Base-by-base conservation (phyloP, 176 grass and related monocot species). In the Oryza glaberrima region DNA sequence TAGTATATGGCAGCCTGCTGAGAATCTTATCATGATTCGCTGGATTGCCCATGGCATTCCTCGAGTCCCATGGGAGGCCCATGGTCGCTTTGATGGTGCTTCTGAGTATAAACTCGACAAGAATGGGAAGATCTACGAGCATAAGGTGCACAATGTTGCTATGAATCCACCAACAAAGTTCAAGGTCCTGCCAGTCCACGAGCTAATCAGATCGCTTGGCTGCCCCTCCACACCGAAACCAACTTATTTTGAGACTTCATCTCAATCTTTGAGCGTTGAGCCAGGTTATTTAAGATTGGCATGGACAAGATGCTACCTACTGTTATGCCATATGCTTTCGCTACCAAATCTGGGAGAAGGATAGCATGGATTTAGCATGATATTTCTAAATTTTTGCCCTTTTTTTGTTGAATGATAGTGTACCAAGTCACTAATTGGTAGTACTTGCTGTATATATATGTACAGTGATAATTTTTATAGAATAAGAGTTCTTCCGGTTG, bases 1-100 rank as follows among this genome's bases (percentile, higher is more conserved):
- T 38, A 96, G 91, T 61, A 90, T 99, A 73, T 99, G 96, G 96
- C 96, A 99, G 78, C 96, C 96, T 77, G 92, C 87, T 9, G 93
- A 99, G 60, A 90, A 92, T 75, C 82, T 85, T 45, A 88, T 99
- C 69, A 99, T 99, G 96, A 99, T 99, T 68, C 93, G 96, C 65
- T 99, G 96, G 96, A 99, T 94, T 67, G 87, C 89, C 51, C 96
- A 99, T 2, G 93, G 96, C 64, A 92, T 96, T 73, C 96, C 93
- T 71, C 83, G 91, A 46, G 93, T 99, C 26, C 96, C 96, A 7
- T 99, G 96, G 96, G 91, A 96, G 20, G 82, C 88, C 38, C 91
- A 96, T 63, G 91, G 93, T 32, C 93, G 96, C 35, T 99, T 99
- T 30, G 96, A 99, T 26, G 96, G 93, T 1, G 92, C 93, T 43